phyloP scores from a whole-genome alignment of 441 rosid genomes.

The Raphanus hybrid region DNA sequence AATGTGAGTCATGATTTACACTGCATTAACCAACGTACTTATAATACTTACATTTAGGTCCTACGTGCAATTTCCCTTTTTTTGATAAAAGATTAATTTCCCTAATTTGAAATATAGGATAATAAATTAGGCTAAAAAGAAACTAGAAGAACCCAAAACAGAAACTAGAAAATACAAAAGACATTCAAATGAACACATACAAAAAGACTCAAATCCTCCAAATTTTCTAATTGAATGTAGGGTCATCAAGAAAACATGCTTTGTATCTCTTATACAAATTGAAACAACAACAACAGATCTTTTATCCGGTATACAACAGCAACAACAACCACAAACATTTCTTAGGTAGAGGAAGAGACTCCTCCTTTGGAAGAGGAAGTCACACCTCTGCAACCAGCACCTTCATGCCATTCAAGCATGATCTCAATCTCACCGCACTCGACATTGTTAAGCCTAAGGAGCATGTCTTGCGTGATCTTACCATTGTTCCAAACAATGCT shows the following conservation, averaged over 20 bases:
- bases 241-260: conserved; percentile 24
- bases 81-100: too few species aligned
- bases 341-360: conserved; percentile 34
- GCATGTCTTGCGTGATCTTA: conserved; percentile 59
- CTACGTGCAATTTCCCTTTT: too few species aligned
- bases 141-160: not conserved
- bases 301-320: too few species aligned
- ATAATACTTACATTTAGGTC: too few species aligned
- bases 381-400: conserved; percentile 49
- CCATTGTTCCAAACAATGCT: conserved; percentile 55
- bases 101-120: too few species aligned
- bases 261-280: conserved; percentile 9
- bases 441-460: conserved; percentile 50
- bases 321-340: not conserved
- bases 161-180: not conserved
- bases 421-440: conserved; percentile 57
- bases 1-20: too few species aligned
- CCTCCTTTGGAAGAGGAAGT: conserved; percentile 30
- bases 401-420: conserved; percentile 59
- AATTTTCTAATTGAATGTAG: not conserved
- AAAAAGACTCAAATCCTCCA: conserved; percentile 13
- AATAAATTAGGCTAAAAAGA: not conserved
- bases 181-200: not conserved
- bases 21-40: too few species aligned
- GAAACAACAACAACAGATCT: conserved; percentile 8